phyloP scores from a whole-genome alignment of 2,329 filamentous ascomycete species.

The Fusarium aywerte region DNA sequence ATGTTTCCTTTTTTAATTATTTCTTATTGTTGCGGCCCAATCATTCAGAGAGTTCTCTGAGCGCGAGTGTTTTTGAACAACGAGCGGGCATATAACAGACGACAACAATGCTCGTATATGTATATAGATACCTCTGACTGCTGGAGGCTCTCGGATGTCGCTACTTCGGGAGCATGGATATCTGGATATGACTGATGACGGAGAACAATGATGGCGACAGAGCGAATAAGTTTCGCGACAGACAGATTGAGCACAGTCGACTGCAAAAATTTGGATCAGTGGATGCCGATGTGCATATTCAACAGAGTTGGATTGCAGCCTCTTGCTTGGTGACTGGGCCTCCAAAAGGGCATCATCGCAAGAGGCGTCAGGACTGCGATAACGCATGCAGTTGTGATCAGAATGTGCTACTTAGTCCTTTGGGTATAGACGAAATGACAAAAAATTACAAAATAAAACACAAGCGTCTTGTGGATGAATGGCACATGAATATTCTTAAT shows the following conservation, averaged over 20 bases:
- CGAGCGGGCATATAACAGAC: slow-evolving; percentile 35
- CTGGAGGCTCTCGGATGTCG: slow-evolving; percentile 31
- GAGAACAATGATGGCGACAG: slow-evolving; percentile 24
- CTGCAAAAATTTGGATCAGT: slow-evolving; percentile 40
- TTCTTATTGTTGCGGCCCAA: slow-evolving; percentile 27
- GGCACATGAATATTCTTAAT: neutral
- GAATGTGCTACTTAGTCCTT: slow-evolving; percentile 52
- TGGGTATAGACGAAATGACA: slow-evolving; percentile 53
- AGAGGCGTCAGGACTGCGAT: slow-evolving; percentile 27
- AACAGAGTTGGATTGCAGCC: slow-evolving; percentile 33
- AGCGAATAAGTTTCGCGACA: slow-evolving; percentile 31
- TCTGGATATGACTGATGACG: slow-evolving; percentile 47
- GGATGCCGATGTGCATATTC: slow-evolving; percentile 25
- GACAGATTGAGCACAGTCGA: slow-evolving; percentile 34
- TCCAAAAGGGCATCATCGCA: slow-evolving; percentile 20
- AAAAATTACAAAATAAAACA: slow-evolving; percentile 41
- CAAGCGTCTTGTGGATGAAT: neutral
- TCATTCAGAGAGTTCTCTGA: slow-evolving; percentile 6
- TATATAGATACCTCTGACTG: slow-evolving; percentile 45
- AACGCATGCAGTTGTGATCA: slow-evolving; percentile 40
- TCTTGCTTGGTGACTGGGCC: slow-evolving; percentile 21
- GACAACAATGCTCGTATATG: slow-evolving; percentile 32
- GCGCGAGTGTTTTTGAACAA: slow-evolving; percentile 2
- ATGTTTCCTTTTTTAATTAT: slow-evolving; percentile 39
- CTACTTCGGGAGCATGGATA: slow-evolving; percentile 29